phyloP scores from a whole-genome alignment of 495 filamentous ascomycete species.

The Penicillium samsonianum region DNA sequence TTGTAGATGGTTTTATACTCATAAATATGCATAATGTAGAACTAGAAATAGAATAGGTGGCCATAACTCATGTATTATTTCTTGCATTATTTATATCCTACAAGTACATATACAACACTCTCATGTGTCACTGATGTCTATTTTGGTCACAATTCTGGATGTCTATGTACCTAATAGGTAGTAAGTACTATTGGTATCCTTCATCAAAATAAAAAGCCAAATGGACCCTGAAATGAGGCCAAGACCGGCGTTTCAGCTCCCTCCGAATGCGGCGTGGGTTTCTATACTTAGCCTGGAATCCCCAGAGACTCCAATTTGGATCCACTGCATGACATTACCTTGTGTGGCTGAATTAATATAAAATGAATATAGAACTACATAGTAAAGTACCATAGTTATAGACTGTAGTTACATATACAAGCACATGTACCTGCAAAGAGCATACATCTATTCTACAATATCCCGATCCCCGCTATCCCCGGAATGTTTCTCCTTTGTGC shows the following conservation, averaged over 20 bases:
- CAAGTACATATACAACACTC: no score
- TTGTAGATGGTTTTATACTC: neutral
- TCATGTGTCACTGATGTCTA: no score
- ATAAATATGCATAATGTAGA: neutral
- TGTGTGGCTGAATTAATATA: neutral
- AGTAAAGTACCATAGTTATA: no score
- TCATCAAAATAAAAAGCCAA: neutral
- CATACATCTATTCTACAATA: neutral
- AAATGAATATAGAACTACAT: neutral
- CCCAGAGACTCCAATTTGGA: conserved; percentile 1
- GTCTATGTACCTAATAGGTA: no score
- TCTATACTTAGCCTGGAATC: conserved; percentile 13
- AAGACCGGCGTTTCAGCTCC: conserved; percentile 13
- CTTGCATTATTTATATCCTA: no score
- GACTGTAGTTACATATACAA: neutral
- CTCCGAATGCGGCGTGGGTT: conserved; percentile 12
- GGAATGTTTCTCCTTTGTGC: neutral
- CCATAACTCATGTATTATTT: no score
- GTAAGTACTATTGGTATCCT: no score
- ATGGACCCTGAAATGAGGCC: conserved; percentile 14
- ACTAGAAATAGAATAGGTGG: no score
- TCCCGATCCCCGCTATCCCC: neutral
- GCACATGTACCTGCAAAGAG: neutral
- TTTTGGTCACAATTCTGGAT: no score
- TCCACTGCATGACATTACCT: neutral